Base-by-base conservation (phyloP, 1,139 yeast species). In the Debaryomycetaceae sp. region DNA sequence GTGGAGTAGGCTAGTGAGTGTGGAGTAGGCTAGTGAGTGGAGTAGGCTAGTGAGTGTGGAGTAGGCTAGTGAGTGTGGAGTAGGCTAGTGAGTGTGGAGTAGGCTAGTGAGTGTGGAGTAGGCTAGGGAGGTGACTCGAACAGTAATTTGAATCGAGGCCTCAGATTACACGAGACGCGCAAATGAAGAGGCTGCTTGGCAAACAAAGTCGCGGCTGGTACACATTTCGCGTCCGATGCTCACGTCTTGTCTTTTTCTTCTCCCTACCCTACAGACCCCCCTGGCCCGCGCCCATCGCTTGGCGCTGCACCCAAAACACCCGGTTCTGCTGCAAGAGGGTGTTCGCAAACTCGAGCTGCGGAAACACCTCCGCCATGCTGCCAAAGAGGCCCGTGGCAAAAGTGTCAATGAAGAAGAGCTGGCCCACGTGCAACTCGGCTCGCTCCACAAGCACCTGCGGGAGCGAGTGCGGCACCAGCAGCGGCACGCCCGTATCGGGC, bases 371-470 rank as follows among this genome's bases (percentile, higher is more conserved):
- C 16, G 72, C 66, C 21, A 85, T 70, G 40, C 74, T 77, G 30
- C 58, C 56, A 53, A 86, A 87, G 47, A 85, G 70, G 30, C 76
- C 77, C 39, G 66, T 73, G 7, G 94, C 96, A 64, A 81, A 86
- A 15, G 83, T 73, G 44, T 72, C 66, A 34, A 86, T 85, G 60
- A 87, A 87, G 47, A 82, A 85, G 13, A 82, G 53, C 54, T 87
- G 96, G n/a, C 92, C 85, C 40, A 69, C 68, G 21, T 77, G 77
- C 27, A 86, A 58, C 13, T 49, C 45, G 6, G 77, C 73, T 32
- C 65, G 66, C 25, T 51, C 44, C 3, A 43, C 39, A 15, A 78
- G 49, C n/a, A 68, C 58, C 7, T 54, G 57, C 1, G 50, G 45
- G 14, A 68, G 54, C 34, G 41, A 44, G 35, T 30, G 39, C 27